Percentiles rank a stretch among this genome's conserved stretches.
Evolutionary conservation across 1,139 yeast genomes (phyloP).

Genomic region (Eremothecium cymbalariae): DNA sequence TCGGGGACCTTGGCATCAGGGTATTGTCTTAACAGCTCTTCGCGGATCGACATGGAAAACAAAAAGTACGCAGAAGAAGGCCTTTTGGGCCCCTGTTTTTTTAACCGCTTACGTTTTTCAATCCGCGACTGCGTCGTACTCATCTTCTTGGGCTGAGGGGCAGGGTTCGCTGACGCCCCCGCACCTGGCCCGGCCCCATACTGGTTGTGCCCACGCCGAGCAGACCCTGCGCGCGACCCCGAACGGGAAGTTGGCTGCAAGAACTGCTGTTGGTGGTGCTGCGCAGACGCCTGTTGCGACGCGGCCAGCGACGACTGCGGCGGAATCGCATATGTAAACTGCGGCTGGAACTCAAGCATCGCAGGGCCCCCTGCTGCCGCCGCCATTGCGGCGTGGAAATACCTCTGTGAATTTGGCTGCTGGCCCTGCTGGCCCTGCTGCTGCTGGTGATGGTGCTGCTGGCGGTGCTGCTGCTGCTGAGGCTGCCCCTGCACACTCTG

Average conservation of each 20-base stretch:
- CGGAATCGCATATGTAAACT: slow-evolving; percentile 9
- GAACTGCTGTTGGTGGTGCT: slow-evolving; percentile 11
- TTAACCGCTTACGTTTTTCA: slow-evolving; percentile 30
- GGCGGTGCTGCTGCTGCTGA: slow-evolving; percentile 10
- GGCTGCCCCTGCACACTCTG: slow-evolving; percentile 9
- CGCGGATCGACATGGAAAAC: slow-evolving; percentile 31
- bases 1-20: slow-evolving; percentile 34
- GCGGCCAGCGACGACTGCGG: slow-evolving; percentile 10
- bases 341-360: slow-evolving; percentile 18
- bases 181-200: slow-evolving; percentile 7
- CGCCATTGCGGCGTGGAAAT: slow-evolving; percentile 21
- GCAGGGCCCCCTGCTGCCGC: slow-evolving; percentile 13
- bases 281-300: slow-evolving; percentile 12
- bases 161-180: slow-evolving; percentile 6
- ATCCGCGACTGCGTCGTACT: slow-evolving; percentile 32
- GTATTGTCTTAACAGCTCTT: slow-evolving; percentile 26
- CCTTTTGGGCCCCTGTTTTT: slow-evolving; percentile 34
- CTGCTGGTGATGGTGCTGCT: slow-evolving; percentile 9
- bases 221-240: slow-evolving; percentile 8
- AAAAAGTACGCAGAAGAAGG: slow-evolving; percentile 34
- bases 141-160: slow-evolving; percentile 24
- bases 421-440: slow-evolving; percentile 8
- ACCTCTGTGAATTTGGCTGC: slow-evolving; percentile 17
- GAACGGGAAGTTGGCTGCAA: slow-evolving; percentile 8
- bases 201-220: slow-evolving; percentile 9